Evolutionary conservation across 1,284 basidiomycete species (phyloP), one percentile per base, ranked within the genome.

Genomic region (Vanrija pseudolonga): DNA sequence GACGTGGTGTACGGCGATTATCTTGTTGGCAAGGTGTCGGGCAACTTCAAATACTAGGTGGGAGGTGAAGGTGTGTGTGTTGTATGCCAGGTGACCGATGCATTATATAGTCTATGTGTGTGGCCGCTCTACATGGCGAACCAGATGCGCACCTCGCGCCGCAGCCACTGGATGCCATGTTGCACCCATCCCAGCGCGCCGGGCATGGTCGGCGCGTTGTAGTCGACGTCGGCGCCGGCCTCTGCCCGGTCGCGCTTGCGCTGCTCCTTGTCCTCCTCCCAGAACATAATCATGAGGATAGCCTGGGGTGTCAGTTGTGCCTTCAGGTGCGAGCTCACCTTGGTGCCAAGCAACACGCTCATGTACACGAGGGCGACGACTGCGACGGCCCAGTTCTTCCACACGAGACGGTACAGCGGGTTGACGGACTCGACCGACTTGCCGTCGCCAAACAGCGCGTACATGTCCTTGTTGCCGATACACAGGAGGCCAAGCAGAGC

Each of bases 1-100:
- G 26, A 39, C 11, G 23, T 54, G 1, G 26, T 39, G 15, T 54
- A 57, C 39, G 56, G 56, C 17, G 45, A 57, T 14, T 54, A 53
- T 47, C 53, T 68, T 38, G 22, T 63, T 26, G 45, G 52, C 20
- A 64, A 63, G 45, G 61, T 65, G 18, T 42, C 60, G 17, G 58
- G 60, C 26, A 67, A 61, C 51, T 64, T 65, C 57, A 65, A 60
- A 50, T 65, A 65, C 50, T 61, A 51, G 47, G n/a, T n/a, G n/a
- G n/a, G n/a, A n/a, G 22, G 14, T 11, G n/a, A n/a, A 14, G 19
- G 22, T 17, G 22, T 44, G 19, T 19, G 18, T 44, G 32, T 32
- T 32, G 32, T 32, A 32, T 26, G 24, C 9, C 24, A 32, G 14
- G 32, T n/a, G n/a, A n/a, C 32, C 32, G 14, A 15, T 32, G 32